These are phyloP conservation scores for Rhizopus delemar DNA, from an alignment of 371 early-diverging fungal genomes.

Conservation along the genomic window DNA sequence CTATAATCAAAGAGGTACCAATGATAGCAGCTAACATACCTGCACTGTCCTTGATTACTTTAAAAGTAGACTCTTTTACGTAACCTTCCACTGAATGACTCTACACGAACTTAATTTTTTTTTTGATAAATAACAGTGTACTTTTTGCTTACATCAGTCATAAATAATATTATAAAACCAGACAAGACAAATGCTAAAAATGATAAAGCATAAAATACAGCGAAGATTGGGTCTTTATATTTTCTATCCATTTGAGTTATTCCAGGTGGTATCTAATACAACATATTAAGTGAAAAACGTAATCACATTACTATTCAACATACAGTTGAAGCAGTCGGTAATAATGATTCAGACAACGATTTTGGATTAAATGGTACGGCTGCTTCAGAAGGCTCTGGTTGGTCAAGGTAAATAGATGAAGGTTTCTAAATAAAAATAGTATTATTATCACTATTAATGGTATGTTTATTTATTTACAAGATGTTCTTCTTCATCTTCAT, in stretches of 20 bases:
- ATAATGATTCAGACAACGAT: constrained; percentile 39
- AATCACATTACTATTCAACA: neutral
- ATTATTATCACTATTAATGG: neutral
- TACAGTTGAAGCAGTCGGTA: constrained; percentile 49
- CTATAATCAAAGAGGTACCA: constrained; percentile 46
- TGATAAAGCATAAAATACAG: constrained; percentile 42
- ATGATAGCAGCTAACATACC: constrained; percentile 55
- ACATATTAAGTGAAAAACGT: neutral
- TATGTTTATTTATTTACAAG: constrained; percentile 16
- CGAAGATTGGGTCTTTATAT: constrained; percentile 60
- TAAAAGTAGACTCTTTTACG: constrained; percentile 50
- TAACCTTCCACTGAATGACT: constrained; percentile 40
- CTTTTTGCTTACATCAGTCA: constrained; percentile 47
- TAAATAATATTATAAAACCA: constrained; percentile 52
- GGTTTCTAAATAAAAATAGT: constrained; percentile 41
- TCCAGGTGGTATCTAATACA: constrained; percentile 42
- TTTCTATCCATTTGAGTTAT: constrained; percentile 43
- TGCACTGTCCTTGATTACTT: constrained; percentile 57
- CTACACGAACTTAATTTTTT: constrained; percentile 7
- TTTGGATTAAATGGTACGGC: constrained; percentile 11
- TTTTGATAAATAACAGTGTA: no score
- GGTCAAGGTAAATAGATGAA: constrained; percentile 59
- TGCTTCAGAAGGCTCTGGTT: constrained; percentile 30
- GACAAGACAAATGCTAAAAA: constrained; percentile 43
- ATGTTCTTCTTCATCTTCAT: constrained; percentile 26